Conservation (phyloP, 169 alveolate species). For the Cryptosporidium meleagridis region DNA sequence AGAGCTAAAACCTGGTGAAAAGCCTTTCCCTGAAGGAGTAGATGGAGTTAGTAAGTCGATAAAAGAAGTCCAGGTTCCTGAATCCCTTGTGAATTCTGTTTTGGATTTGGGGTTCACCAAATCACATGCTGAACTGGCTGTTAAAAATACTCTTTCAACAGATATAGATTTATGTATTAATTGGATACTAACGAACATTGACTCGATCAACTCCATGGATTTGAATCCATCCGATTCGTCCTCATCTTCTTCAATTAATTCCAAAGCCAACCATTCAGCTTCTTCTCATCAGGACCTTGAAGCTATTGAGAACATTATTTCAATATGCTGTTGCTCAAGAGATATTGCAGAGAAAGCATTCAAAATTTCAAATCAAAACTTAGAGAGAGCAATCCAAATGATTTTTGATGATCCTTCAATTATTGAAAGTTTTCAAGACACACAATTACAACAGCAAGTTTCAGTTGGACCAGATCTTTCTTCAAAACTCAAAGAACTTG, state of each 20-base stretch:
- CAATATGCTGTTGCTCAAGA: slow-evolving; percentile 46
- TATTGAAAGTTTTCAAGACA: slow-evolving; percentile 11
- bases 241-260: not conserved
- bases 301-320: slow-evolving; percentile 11
- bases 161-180: slow-evolving; percentile 77
- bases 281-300: not conserved
- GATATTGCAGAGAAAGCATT: slow-evolving; percentile 35
- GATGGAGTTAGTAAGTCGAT: not conserved
- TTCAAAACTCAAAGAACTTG: not conserved
- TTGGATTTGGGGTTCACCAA: slow-evolving; percentile 49
- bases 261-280: not conserved
- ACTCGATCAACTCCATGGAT: not conserved
- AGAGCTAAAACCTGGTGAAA: slow-evolving; percentile 77
- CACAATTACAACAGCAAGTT: not conserved
- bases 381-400: slow-evolving; percentile 60
- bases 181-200: slow-evolving; percentile 80
- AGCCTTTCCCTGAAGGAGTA: slow-evolving; percentile 50
- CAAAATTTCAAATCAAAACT: not conserved
- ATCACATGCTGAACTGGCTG: slow-evolving; percentile 27
- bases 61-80: not conserved
- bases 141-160: slow-evolving; percentile 45
- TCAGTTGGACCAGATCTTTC: not conserved
- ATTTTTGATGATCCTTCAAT: slow-evolving; percentile 51
- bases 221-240: not conserved
- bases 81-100: slow-evolving; percentile 1